Evolutionary conservation across 2,329 filamentous ascomycete genomes (phyloP).

Genomic region (Colletotrichum nymphaeae): DNA sequence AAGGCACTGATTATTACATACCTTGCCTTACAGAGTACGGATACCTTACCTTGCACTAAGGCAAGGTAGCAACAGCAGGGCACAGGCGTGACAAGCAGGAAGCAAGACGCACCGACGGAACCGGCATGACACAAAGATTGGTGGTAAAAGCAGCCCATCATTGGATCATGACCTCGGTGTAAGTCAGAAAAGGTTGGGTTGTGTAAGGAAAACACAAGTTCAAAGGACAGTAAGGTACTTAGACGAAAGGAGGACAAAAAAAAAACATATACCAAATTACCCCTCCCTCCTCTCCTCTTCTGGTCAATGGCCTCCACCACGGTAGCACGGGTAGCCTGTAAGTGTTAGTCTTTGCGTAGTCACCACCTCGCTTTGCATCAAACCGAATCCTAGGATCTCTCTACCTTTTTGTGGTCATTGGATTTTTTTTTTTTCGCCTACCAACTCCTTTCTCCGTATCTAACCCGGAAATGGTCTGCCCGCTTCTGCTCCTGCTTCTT

Average conservation of each 20-base stretch:
- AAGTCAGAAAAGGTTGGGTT: not conserved
- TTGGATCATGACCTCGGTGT: not conserved
- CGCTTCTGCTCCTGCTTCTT: not conserved
- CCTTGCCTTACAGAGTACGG: too few species aligned
- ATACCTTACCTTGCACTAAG: too few species aligned
- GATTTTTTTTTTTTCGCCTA: not conserved
- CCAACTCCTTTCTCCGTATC: not conserved
- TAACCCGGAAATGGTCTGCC: not conserved
- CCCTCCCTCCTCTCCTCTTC: constrained; percentile 4
- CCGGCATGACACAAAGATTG: not conserved
- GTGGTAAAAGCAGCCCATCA: not conserved
- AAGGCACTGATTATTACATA: not conserved
- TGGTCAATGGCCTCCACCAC: not conserved
- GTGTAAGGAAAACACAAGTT: not conserved
- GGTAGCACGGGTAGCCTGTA: too few species aligned
- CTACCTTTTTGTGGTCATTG: not conserved
- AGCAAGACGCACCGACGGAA: not conserved
- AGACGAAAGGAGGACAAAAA: not conserved
- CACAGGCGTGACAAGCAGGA: not conserved
- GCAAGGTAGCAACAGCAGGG: not conserved
- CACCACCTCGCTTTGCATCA: not conserved
- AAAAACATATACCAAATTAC: not conserved
- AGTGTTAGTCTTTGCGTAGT: not conserved
- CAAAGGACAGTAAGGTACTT: not conserved
- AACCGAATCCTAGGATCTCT: not conserved